phyloP scores from a whole-genome alignment of 805 yeast species.

The Monosporozyma yasuniensis region DNA sequence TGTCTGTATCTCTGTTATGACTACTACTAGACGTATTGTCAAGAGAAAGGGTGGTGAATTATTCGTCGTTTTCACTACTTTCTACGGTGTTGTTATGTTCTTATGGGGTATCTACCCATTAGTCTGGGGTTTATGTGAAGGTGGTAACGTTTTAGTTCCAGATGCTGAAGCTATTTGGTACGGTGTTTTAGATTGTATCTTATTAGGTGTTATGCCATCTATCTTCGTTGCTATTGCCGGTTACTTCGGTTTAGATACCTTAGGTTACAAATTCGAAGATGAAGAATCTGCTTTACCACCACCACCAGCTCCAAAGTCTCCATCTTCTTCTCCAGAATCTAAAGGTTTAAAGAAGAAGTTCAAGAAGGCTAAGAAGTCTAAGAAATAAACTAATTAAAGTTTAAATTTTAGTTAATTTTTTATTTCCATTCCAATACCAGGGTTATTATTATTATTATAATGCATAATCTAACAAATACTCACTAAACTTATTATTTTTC shows the following conservation, averaged over 20 bases:
- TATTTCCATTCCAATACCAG: background rate
- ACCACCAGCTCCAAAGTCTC: slow-evolving; percentile 5
- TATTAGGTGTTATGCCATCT: slow-evolving; percentile 31
- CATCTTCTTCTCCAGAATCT: slow-evolving; percentile 13
- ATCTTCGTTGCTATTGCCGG: slow-evolving; percentile 17
- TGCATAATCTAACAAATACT: background rate
- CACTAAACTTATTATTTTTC: background rate
- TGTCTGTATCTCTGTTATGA: slow-evolving; percentile 16
- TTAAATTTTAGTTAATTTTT: background rate
- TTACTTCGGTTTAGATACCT: slow-evolving; percentile 17
- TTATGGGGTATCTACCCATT: slow-evolving; percentile 37
- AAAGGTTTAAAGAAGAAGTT: slow-evolving; percentile 11
- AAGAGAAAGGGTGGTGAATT: slow-evolving; percentile 17
- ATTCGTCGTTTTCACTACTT: slow-evolving; percentile 15
- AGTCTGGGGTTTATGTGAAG: slow-evolving; percentile 37
- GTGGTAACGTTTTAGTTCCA: slow-evolving; percentile 53
- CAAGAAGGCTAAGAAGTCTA: slow-evolving; percentile 11
- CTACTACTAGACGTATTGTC: slow-evolving; percentile 20
- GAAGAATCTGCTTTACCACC: slow-evolving; percentile 6
- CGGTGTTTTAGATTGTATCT: slow-evolving; percentile 47
- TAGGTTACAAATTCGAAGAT: slow-evolving; percentile 11
- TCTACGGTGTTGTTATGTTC: slow-evolving; percentile 18
- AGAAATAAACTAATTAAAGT: background rate
- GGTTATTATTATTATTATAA: background rate
- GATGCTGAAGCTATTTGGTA: slow-evolving; percentile 52